Conservation (phyloP, 106 monocot genomes). For the Phalaenopsis aphrodite region DNA sequence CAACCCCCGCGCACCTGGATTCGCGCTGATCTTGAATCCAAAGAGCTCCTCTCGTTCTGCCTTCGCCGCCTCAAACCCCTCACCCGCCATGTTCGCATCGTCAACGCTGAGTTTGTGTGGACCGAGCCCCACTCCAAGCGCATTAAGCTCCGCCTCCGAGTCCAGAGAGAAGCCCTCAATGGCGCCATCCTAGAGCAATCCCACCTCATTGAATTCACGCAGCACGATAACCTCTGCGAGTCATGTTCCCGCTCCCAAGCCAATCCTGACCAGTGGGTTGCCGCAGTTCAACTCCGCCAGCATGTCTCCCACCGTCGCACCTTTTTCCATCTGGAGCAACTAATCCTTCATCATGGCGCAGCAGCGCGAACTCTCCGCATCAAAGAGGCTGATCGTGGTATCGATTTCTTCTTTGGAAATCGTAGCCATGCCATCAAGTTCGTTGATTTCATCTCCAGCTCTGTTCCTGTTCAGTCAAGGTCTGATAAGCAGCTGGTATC, state of each 20-base stretch:
- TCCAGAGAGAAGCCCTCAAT: constrained; percentile 61
- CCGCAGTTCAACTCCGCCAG: constrained; percentile 87
- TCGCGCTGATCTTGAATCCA: constrained; percentile 47
- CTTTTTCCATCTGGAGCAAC: constrained; percentile 86
- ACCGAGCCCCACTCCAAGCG: constrained; percentile 96
- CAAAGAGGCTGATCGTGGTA: constrained; percentile 47
- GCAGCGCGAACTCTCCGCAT: constrained; percentile 66
- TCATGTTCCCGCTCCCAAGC: constrained; percentile 58
- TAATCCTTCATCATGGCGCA: constrained; percentile 69
- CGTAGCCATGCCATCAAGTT: constrained; percentile 52
- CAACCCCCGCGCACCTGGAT: constrained; percentile 48
- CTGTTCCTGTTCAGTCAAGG: constrained; percentile 19
- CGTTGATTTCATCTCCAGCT: constrained; percentile 28
- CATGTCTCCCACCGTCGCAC: constrained; percentile 80
- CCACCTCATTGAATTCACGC: constrained; percentile 63
- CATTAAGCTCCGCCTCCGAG: constrained; percentile 53
- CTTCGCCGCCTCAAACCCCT: constrained; percentile 28
- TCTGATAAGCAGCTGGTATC: constrained; percentile 38
- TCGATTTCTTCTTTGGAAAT: constrained; percentile 75
- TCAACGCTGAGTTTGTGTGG: constrained; percentile 68
- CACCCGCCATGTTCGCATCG: constrained; percentile 24
- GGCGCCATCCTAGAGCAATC: constrained; percentile 72
- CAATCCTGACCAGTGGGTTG: constrained; percentile 90
- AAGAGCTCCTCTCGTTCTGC: constrained; percentile 42
- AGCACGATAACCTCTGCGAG: constrained; percentile 74